Evolutionary conservation across 108 stramenopile genomes (phyloP).

Genomic region (Schizochytrium sp.): DNA sequence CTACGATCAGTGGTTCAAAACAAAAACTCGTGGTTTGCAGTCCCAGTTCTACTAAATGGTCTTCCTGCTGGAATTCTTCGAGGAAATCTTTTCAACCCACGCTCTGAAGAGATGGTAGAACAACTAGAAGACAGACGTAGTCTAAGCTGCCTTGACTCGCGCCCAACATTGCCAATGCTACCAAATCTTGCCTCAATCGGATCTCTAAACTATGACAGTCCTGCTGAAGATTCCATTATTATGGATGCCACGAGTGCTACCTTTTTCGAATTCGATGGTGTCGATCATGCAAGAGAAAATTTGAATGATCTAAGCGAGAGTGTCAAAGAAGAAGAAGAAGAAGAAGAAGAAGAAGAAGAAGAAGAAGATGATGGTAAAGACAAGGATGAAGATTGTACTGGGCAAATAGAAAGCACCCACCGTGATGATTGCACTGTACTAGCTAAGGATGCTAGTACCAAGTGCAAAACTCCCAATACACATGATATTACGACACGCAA

Average conservation of each 20-base stretch:
- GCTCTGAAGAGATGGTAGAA: not conserved
- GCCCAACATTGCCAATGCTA: not conserved
- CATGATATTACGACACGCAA: too few species aligned
- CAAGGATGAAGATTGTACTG: not conserved
- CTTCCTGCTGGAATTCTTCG: constrained; percentile 59
- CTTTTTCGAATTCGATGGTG: too few species aligned
- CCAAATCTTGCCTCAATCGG: too few species aligned
- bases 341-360: not conserved
- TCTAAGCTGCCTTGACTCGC: not conserved
- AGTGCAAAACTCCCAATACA: not conserved
- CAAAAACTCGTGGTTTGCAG: constrained; percentile 33
- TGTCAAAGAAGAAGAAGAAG: not conserved
- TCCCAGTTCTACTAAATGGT: constrained; percentile 31
- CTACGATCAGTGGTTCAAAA: not conserved
- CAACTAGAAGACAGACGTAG: not conserved
- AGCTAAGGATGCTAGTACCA: not conserved
- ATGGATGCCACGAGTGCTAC: too few species aligned
- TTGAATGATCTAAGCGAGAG: not conserved
- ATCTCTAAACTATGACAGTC: too few species aligned
- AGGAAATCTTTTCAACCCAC: not conserved
- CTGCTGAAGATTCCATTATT: too few species aligned
- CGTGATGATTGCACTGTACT: not conserved
- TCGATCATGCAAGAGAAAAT: too few species aligned
- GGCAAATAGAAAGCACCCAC: not conserved
- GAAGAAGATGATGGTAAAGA: constrained; percentile 2